Evolutionary conservation across 306 rosid genomes (phyloP).

Genomic region (Luffa aegyptiaca): DNA sequence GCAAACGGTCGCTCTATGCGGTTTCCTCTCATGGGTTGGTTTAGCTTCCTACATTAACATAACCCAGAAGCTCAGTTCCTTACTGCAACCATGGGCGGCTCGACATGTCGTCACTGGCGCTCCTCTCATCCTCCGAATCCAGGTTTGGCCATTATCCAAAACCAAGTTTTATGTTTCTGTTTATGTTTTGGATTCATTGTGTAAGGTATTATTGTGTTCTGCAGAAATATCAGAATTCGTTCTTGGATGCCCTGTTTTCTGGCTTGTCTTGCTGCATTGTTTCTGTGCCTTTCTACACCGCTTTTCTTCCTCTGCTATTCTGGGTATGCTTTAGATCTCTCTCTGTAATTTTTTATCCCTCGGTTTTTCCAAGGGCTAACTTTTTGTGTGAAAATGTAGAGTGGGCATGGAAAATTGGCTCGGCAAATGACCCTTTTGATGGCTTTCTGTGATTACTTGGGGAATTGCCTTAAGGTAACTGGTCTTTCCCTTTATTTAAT

Average conservation of each 20-base stretch:
- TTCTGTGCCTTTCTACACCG: slow-evolving; percentile 91
- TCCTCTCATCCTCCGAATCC: slow-evolving; percentile 61
- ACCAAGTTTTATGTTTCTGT: not conserved
- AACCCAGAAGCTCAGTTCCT: slow-evolving; percentile 66
- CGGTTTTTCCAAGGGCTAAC: not conserved
- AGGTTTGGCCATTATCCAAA: slow-evolving; percentile 31
- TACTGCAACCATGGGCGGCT: slow-evolving; percentile 59
- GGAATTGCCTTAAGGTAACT: slow-evolving; percentile 72
- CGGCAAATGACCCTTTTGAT: slow-evolving; percentile 92
- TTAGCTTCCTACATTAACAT: slow-evolving; percentile 51
- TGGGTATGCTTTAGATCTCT: slow-evolving; percentile 47
- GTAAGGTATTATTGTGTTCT: not conserved
- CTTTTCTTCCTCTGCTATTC: slow-evolving; percentile 83
- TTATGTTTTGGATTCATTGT: not conserved
- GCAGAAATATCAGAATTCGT: slow-evolving; percentile 50
- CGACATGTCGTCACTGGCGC: slow-evolving; percentile 44
- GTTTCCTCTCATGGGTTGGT: slow-evolving; percentile 48
- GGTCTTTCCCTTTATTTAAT: not conserved
- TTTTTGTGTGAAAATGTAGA: slow-evolving; percentile 32
- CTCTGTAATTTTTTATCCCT: not conserved
- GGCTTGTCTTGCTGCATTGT: slow-evolving; percentile 76
- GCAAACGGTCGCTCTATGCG: slow-evolving; percentile 61
- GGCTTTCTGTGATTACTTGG: slow-evolving; percentile 85
- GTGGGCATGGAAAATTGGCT: slow-evolving; percentile 94
- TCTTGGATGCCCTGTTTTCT: slow-evolving; percentile 65